These are phyloP conservation scores for Fistulifera pelliculosa DNA, from an alignment of 108 stramenopile species.

Conservation along the genomic window DNA sequence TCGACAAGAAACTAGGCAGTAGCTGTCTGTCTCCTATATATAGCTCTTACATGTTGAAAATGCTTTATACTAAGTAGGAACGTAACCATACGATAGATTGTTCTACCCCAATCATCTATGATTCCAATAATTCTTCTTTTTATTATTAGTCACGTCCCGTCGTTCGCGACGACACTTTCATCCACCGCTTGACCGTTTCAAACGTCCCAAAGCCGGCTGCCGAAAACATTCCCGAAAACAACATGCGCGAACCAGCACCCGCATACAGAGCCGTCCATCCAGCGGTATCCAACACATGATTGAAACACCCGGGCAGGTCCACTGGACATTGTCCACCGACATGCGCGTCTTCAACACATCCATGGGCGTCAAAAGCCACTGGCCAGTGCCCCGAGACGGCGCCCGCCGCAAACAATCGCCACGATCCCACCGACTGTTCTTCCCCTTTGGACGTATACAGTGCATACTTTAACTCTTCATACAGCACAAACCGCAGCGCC, in stretches of 20 bases:
- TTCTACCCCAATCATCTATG: too few relatives aligned
- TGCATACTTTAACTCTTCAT: conserved; percentile 51
- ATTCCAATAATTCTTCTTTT: too few relatives aligned
- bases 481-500: conserved; percentile 49
- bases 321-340: conserved; percentile 29
- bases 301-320: conserved; percentile 16
- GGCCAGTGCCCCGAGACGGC: conserved; percentile 47
- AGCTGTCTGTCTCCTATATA: too few relatives aligned
- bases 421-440: conserved; percentile 4
- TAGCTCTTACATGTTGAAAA: too few relatives aligned
- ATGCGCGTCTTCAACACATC: conserved; percentile 65
- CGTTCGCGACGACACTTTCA: conserved; percentile 16
- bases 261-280: conserved; percentile 33
- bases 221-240: conserved; percentile 31
- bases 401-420: conserved; percentile 37
- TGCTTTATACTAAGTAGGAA: too few relatives aligned
- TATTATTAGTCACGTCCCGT: too few relatives aligned
- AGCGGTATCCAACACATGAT: conserved; percentile 14
- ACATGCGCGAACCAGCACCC: conserved; percentile 34
- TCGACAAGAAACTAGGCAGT: too few relatives aligned
- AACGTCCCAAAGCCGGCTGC: conserved; percentile 46
- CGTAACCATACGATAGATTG: too few relatives aligned
- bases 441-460: conserved; percentile 1
- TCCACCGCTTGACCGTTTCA: conserved; percentile 23
- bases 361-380: conserved; percentile 50